phyloP scores from a whole-genome alignment of 768 basidiomycete genomes.

The Leccinum pellstonianum region DNA sequence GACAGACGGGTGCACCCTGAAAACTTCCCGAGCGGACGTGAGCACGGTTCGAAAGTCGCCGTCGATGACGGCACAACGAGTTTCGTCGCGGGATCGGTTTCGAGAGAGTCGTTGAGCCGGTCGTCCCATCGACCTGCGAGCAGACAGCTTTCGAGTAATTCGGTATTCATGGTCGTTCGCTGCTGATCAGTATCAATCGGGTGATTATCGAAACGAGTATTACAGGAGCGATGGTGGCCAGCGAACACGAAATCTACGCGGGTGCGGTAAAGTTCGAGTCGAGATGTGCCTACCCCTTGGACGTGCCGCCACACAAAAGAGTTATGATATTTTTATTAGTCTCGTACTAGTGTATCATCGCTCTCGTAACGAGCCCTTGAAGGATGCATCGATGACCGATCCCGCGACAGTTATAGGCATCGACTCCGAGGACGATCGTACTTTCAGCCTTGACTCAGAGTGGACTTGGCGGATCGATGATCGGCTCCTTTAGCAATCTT shows the following conservation, averaged over 20 bases:
- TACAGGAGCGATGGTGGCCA: background rate
- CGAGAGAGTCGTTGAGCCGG: constrained; percentile 19
- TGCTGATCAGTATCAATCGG: background rate
- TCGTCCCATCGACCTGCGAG: constrained; percentile 50
- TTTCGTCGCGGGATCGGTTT: constrained; percentile 26
- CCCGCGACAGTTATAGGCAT: constrained; percentile 4
- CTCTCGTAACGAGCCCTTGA: no score
- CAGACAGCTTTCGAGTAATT: constrained; percentile 52
- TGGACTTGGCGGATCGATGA: background rate
- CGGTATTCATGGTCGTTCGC: constrained; percentile 17
- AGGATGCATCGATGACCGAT: background rate
- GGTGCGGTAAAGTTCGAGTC: background rate
- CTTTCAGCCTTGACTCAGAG: background rate
- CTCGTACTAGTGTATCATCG: background rate
- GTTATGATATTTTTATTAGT: background rate
- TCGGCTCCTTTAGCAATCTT: background rate
- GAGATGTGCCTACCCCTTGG: background rate
- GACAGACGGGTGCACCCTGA: constrained; percentile 32
- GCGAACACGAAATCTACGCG: constrained; percentile 2
- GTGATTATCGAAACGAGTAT: background rate
- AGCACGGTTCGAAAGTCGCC: constrained; percentile 58
- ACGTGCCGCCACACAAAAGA: background rate
- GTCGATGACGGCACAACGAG: constrained; percentile 55
- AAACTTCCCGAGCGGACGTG: constrained; percentile 45
- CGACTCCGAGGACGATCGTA: background rate